phyloP scores from a whole-genome alignment of 2,329 filamentous ascomycete species.

The Colletotrichum ledebouriae region DNA sequence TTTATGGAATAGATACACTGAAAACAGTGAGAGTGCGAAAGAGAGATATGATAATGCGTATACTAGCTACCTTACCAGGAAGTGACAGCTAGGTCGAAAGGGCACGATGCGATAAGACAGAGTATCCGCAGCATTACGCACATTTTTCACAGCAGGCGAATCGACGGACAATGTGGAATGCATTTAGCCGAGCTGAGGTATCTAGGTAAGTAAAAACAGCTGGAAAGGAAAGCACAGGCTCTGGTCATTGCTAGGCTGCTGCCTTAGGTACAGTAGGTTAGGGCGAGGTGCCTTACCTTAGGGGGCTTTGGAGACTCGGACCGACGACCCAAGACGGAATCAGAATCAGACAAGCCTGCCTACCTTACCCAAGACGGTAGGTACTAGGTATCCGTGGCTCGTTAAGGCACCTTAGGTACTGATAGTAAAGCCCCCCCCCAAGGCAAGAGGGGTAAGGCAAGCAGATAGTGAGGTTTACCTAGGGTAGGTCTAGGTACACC shows the following conservation, averaged over 20 bases:
- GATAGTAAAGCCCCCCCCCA: neutral
- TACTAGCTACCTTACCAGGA: neutral
- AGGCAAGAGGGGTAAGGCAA: no score
- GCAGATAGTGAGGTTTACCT: no score
- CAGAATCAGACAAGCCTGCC: constrained; percentile 20
- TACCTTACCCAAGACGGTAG: no score
- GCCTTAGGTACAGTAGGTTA: no score
- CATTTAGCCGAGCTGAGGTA: constrained; percentile 23
- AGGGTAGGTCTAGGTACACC: no score
- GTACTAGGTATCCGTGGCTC: no score
- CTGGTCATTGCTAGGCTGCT: no score
- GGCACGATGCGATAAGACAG: neutral
- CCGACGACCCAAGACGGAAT: constrained; percentile 14
- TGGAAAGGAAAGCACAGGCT: no score
- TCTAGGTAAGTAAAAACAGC: neutral
- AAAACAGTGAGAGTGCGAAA: neutral
- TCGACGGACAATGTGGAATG: constrained; percentile 20
- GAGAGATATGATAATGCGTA: neutral
- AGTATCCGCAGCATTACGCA: neutral
- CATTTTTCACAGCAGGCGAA: constrained; percentile 12
- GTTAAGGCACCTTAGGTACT: neutral
- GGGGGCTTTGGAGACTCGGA: constrained; percentile 10
- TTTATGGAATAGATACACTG: neutral
- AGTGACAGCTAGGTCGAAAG: neutral
- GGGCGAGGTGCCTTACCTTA: neutral